Conservation (phyloP, 768 basidiomycete genomes). For the Mycena vitilis region DNA sequence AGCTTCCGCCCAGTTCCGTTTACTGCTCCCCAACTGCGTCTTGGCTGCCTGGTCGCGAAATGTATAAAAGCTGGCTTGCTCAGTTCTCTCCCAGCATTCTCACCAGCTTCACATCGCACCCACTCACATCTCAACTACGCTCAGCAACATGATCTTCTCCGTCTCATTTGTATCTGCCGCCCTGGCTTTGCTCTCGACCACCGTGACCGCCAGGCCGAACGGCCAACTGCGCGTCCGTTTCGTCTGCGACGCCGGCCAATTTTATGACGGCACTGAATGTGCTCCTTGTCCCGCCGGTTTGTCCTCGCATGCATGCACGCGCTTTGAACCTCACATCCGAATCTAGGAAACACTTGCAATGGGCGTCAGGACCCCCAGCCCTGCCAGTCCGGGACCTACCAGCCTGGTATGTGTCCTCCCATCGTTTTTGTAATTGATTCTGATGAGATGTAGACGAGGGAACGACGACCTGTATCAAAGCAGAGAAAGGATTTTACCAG, state of each 20-base stretch:
- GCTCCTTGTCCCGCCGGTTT: neutral
- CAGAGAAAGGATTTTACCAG: neutral
- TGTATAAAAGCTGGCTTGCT: neutral
- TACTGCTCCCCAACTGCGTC: constrained; percentile 4
- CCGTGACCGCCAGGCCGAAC: neutral
- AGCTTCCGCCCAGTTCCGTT: neutral
- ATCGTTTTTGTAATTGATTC: neutral
- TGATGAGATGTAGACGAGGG: neutral
- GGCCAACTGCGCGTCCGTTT: neutral
- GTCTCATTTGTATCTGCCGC: neutral
- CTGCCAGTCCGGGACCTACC: constrained; percentile 2
- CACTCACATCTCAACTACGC: neutral
- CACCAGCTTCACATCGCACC: neutral
- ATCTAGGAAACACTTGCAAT: constrained; percentile 21
- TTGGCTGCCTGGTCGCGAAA: neutral
- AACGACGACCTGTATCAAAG: neutral
- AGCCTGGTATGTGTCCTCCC: neutral
- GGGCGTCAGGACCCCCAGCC: neutral
- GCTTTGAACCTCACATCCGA: neutral
- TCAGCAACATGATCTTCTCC: neutral
- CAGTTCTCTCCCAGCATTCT: neutral
- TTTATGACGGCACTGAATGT: neutral
- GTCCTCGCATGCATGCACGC: neutral
- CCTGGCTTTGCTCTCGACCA: neutral
- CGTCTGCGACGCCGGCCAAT: neutral